Base-by-base conservation (phyloP, 805 yeast genomes). In the Saccharomycopsis babjevae region DNA sequence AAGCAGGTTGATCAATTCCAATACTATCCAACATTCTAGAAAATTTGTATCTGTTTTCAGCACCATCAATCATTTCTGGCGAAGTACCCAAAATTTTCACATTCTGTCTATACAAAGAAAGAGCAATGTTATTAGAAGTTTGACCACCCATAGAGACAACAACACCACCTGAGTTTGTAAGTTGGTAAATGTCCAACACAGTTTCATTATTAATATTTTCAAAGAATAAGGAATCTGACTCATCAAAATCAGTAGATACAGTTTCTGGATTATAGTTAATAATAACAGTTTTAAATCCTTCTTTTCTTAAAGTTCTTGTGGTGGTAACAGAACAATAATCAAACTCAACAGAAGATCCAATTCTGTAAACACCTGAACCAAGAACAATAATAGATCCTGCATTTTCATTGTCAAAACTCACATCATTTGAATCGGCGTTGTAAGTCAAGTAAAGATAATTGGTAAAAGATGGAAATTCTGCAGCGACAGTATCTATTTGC, bases 281-380 rank as follows among this genome's bases (percentile, higher is more conserved):
- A 97, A 94, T 94, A 71, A 94, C 86, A 50, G 98, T 93, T 79
- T 91, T 93, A 71, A 82, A 79, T 62, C 92, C 90, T 72, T 84
- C 82, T 67, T 87, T 87, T 69, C 99, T 84, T 71, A 93, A 80
- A 50, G 98, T 90, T 77, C 98, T 85, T 66, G 91, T 94, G 56
- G 98, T 94, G 66, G 97, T 83, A 62, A 93, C 99, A 56, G 98
- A 98, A 84, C 99, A 93, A 97, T 98, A 93, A 77, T 93, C 99
- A 72, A 93, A 93, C 76, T 93, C 99, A 64, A 93, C 99, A 36
- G 98, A 93, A 5, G 98, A 94, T 69, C 99, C 99, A 72, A 93
- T 93, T 78, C 99, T 85, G 82, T 93, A 93, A 54, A 94, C 99
- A 81, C 99, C 99, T 4, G 97, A 91, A 67, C 98, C 98, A 63